Conservation (phyloP, 805 yeast genomes). For the Candida pini region DNA sequence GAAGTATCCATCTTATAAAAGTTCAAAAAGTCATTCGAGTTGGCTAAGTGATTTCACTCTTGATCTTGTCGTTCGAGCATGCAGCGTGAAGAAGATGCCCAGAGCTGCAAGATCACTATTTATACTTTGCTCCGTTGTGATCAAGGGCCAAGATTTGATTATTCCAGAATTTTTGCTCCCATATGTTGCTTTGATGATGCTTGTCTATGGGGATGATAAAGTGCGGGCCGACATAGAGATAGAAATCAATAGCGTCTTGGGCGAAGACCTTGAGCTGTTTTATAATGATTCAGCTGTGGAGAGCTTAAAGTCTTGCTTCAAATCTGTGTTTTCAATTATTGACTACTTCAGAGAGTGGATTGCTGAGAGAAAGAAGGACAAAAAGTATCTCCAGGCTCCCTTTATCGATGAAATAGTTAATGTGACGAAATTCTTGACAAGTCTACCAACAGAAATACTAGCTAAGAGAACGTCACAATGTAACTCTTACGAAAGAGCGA, state of each 20-base stretch:
- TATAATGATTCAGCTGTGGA: slow-evolving; percentile 52
- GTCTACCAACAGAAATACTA: slow-evolving; percentile 61
- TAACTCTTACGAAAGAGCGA: slow-evolving; percentile 81
- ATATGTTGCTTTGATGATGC: slow-evolving; percentile 61
- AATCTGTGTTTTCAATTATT: slow-evolving; percentile 67
- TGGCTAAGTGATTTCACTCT: slow-evolving; percentile 74
- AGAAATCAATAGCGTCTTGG: slow-evolving; percentile 60
- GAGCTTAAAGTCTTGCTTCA: slow-evolving; percentile 58
- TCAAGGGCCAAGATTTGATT: slow-evolving; percentile 64
- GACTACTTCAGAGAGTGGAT: slow-evolving; percentile 84
- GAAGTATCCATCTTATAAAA: slow-evolving; percentile 59
- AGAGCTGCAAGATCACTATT: slow-evolving; percentile 42
- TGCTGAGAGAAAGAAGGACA: slow-evolving; percentile 32
- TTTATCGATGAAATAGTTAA: slow-evolving; percentile 24
- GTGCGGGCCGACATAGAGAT: slow-evolving; percentile 38
- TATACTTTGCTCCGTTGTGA: slow-evolving; percentile 55
- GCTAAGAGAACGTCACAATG: slow-evolving; percentile 80
- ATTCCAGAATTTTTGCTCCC: slow-evolving; percentile 72
- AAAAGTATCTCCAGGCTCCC: slow-evolving; percentile 13
- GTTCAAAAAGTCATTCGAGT: slow-evolving; percentile 47
- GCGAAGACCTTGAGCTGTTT: slow-evolving; percentile 36
- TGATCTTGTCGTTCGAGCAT: slow-evolving; percentile 50
- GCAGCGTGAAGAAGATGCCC: slow-evolving; percentile 16
- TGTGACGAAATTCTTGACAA: slow-evolving; percentile 44
- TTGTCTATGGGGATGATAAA: slow-evolving; percentile 33